Conservation (phyloP, 352 stramenopile genomes). For the Blastocystis hominis region DNA sequence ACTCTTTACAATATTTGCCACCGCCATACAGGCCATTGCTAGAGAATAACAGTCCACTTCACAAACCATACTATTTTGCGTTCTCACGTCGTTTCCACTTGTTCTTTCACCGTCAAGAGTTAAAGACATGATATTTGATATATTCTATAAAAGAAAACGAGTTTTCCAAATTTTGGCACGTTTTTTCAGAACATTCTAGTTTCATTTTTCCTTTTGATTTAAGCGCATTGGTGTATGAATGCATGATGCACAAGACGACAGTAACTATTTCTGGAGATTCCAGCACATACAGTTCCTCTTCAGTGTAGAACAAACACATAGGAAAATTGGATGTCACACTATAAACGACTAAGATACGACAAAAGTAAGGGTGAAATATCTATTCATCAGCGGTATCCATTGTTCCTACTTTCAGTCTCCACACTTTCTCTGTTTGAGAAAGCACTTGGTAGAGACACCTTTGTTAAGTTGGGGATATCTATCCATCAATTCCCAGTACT, state of each 20-base stretch:
- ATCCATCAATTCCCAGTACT: background rate
- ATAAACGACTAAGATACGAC: too few relatives aligned
- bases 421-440: background rate
- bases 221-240: background rate
- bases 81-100: slow-evolving; percentile 48
- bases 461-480: background rate
- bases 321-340: too few relatives aligned
- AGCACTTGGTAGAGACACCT: background rate
- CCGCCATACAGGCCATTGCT: slow-evolving; percentile 89
- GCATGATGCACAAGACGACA: too few relatives aligned
- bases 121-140: slow-evolving; percentile 28
- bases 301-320: background rate
- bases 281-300: background rate
- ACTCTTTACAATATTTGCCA: slow-evolving; percentile 99
- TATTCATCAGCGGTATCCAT: background rate
- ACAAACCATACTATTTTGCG: slow-evolving; percentile 40
- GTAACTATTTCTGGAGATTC: background rate
- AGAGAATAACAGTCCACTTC: slow-evolving; percentile 59
- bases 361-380: background rate
- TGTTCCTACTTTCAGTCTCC: background rate
- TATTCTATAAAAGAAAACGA: background rate
- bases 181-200: background rate
- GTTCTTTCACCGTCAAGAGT: slow-evolving; percentile 51
- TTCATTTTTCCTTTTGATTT: background rate
- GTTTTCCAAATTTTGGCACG: background rate